Conservation (phyloP, 2,329 filamentous ascomycete genomes). For the Eutypa lata region DNA sequence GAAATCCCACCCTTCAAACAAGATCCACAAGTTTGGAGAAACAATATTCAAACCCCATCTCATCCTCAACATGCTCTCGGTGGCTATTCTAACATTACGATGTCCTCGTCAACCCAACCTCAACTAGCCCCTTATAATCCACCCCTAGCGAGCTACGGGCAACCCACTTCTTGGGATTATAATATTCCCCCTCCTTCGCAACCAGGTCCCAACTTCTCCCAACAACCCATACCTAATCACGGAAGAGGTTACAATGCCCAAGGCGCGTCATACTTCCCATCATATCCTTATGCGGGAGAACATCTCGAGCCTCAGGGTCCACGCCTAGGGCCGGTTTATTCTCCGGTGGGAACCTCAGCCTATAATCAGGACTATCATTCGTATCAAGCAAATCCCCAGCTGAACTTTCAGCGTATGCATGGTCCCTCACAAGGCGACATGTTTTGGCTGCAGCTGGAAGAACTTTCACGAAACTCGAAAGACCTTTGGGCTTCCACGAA, state of each 20-base stretch:
- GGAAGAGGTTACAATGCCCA: conserved; percentile 3
- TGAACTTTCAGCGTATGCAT: conserved; percentile 18
- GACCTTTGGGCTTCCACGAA: conserved; percentile 62
- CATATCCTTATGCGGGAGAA: conserved; percentile 9
- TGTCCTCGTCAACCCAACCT: conserved; percentile 13
- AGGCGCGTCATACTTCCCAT: conserved; percentile 21
- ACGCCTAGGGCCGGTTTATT: conserved; percentile 7
- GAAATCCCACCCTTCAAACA: conserved; percentile 68
- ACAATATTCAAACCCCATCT: neutral
- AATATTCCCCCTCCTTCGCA: conserved; percentile 7
- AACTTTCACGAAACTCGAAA: conserved; percentile 52
- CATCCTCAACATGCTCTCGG: neutral
- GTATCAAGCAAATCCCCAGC: conserved; percentile 19
- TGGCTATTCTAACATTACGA: conserved; percentile 12
- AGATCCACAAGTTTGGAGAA: conserved; percentile 44
- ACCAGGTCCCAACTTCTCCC: conserved; percentile 5
- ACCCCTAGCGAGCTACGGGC: conserved; percentile 19
- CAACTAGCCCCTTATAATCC: conserved; percentile 15
- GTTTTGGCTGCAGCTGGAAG: conserved; percentile 46
- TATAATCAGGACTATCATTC: conserved; percentile 19
- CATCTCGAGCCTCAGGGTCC: conserved; percentile 4
- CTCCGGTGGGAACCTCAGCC: conserved; percentile 9
- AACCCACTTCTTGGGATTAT: conserved; percentile 17
- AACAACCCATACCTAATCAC: conserved; percentile 7
- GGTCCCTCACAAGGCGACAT: conserved; percentile 32